Evolutionary conservation across 1,284 basidiomycete genomes (phyloP), one percentile per base, ranked within the genome.

Genomic region (Irpex rosettiformis): DNA sequence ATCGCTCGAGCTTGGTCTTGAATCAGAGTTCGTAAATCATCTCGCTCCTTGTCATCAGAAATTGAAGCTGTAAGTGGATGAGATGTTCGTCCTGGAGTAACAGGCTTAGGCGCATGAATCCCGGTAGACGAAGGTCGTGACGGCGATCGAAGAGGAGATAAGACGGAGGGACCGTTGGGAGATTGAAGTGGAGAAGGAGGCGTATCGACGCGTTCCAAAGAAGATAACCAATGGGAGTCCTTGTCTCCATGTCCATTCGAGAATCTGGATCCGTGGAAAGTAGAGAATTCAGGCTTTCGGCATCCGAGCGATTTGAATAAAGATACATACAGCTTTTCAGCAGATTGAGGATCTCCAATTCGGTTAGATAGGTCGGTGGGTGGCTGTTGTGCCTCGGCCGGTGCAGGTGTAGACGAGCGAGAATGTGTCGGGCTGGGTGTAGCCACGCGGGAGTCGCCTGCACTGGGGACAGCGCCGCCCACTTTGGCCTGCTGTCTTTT

Each of bases 401-500:
- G 66, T 30, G 64, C 63, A 25, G 85, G 84, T 21, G 86, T 81
- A 60, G 78, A 77, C 1, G 83, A 74, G 63, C 85, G 76, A 22
- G 83, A 79, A 6, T 75, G 71, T 8, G 79, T 73, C 1, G 81
- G 81, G 60, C 74, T 83, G 25, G 72, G 70, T 13, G 73, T 68
- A 52, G 75, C 71, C 25, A 67, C 52, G 29, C 66, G 65, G 53
- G 67, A 75, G 45, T 30, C 29, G 43, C 72, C 64, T 51, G 69
- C 62, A 27, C 10, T 33, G 16, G 72, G 61, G 49, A 70, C 62
- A 51, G 72, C 66, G 18, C 70, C 76, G 29, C 74, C 79, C 54
- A 75, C 73, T 68, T 86, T 87, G 76, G 89, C 85, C 65, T 86
- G 82, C 65, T 89, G 86, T 60, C 85, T 83, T 69, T 86, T 75